Conservation (phyloP, 768 basidiomycete species). For the Pulveroboletus frians region DNA sequence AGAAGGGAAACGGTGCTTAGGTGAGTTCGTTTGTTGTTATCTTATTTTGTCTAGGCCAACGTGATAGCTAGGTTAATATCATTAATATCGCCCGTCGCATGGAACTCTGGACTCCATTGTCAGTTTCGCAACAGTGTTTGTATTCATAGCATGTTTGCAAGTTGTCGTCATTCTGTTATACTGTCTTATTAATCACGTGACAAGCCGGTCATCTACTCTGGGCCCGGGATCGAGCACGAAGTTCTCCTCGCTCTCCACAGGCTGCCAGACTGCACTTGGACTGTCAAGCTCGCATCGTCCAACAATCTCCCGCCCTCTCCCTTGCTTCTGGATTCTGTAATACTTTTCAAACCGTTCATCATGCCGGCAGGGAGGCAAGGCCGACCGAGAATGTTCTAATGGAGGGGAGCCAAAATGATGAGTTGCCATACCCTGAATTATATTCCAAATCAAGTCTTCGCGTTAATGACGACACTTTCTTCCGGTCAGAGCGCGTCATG, state of each 20-base stretch:
- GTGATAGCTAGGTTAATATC: no score
- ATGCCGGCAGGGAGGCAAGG: constrained; percentile 48
- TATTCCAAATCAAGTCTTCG: constrained; percentile 60
- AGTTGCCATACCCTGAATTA: constrained; percentile 12
- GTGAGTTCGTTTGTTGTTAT: no score
- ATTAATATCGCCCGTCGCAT: no score
- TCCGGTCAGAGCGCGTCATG: no score
- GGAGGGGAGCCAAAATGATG: constrained; percentile 6
- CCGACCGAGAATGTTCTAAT: constrained; percentile 27
- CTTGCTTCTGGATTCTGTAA: constrained; percentile 74
- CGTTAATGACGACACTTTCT: constrained; percentile 26
- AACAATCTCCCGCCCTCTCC: constrained; percentile 76
- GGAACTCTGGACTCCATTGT: no score
- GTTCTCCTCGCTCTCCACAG: constrained; percentile 62
- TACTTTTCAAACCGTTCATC: constrained; percentile 74
- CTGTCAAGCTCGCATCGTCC: constrained; percentile 74
- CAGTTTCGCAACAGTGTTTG: no score
- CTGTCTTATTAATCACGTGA: no score
- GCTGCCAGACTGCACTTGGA: constrained; percentile 43
- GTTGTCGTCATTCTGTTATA: no score
- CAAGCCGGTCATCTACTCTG: no score
- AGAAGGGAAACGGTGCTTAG: no score
- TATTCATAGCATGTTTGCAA: no score
- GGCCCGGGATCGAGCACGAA: constrained; percentile 27
- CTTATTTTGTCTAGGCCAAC: no score